These are phyloP conservation scores for Draba incana DNA, from an alignment of 345 rosid genomes.

Conservation along the genomic window DNA sequence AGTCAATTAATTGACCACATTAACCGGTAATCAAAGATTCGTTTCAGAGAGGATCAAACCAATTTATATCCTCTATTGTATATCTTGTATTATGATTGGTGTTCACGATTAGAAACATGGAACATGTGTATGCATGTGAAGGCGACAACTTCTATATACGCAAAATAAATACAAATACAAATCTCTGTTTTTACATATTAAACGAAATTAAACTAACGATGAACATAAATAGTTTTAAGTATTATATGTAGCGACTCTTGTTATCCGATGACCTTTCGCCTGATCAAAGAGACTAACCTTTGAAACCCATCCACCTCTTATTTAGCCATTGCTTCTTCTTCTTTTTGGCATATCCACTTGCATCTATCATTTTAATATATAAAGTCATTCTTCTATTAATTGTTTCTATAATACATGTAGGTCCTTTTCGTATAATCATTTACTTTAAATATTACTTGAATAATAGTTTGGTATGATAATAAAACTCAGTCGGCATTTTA, in stretches of 20 bases:
- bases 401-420: slow-evolving; percentile 36
- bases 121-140: slow-evolving; percentile 44
- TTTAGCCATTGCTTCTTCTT: slow-evolving; percentile 30
- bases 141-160: slow-evolving; percentile 23
- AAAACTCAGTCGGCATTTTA: background rate
- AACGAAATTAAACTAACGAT: slow-evolving; percentile 16
- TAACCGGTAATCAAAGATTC: slow-evolving; percentile 11
- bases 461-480: slow-evolving; percentile 7
- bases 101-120: slow-evolving; percentile 41
- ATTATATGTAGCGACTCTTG: slow-evolving; percentile 16
- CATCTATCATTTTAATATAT: slow-evolving; percentile 18
- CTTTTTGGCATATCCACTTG: slow-evolving; percentile 39
- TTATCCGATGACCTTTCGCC: slow-evolving; percentile 40
- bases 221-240: background rate
- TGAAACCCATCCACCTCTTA: slow-evolving; percentile 34
- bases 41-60: background rate
- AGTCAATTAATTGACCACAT: slow-evolving; percentile 1
- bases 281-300: slow-evolving; percentile 26
- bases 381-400: slow-evolving; percentile 33
- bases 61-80: background rate
- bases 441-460: slow-evolving; percentile 9
- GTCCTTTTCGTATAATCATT: slow-evolving; percentile 24
- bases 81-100: slow-evolving; percentile 24
- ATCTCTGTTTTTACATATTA: slow-evolving; percentile 6
- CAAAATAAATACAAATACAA: slow-evolving; percentile 30